A percentile compares a stretch with the other conserved stretches of the same genome.
Conservation (phyloP, 2,329 filamentous ascomycete species). For the Penicillium nordicum region DNA sequence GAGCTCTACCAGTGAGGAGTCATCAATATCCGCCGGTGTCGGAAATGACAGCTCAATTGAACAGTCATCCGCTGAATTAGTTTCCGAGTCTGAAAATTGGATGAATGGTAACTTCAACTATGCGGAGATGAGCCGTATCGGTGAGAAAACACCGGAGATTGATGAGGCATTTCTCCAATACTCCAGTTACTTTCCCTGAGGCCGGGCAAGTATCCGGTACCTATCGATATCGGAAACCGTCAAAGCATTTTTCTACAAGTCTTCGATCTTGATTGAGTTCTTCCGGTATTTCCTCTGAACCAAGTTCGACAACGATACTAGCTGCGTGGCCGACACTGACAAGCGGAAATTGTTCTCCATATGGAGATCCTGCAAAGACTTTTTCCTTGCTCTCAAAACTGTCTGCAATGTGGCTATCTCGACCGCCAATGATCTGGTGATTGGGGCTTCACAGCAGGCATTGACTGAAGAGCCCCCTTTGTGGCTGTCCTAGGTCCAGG, state of each 20-base stretch:
- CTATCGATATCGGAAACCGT: not conserved
- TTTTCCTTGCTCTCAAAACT: not conserved
- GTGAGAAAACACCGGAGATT: slow-evolving; percentile 20
- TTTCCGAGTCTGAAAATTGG: not conserved
- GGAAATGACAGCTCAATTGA: not conserved
- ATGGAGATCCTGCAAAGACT: not conserved
- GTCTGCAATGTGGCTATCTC: not conserved
- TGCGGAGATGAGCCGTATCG: slow-evolving; percentile 23
- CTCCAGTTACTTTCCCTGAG: slow-evolving; percentile 8
- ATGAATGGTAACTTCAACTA: slow-evolving; percentile 16
- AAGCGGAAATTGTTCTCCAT: not conserved
- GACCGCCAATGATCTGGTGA: not conserved
- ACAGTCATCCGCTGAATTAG: not conserved
- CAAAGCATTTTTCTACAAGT: not conserved
- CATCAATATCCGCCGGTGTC: not conserved
- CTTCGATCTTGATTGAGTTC: not conserved
- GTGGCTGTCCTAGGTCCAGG: not conserved
- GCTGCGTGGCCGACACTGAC: not conserved
- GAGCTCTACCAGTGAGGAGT: not conserved
- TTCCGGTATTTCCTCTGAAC: not conserved
- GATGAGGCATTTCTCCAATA: slow-evolving; percentile 18
- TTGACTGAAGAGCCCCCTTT: not conserved
- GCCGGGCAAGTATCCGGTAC: not conserved
- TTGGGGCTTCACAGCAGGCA: not conserved
- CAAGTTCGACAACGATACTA: not conserved